Conservation (phyloP, 805 yeast species). For the Lachancea fermentati region DNA sequence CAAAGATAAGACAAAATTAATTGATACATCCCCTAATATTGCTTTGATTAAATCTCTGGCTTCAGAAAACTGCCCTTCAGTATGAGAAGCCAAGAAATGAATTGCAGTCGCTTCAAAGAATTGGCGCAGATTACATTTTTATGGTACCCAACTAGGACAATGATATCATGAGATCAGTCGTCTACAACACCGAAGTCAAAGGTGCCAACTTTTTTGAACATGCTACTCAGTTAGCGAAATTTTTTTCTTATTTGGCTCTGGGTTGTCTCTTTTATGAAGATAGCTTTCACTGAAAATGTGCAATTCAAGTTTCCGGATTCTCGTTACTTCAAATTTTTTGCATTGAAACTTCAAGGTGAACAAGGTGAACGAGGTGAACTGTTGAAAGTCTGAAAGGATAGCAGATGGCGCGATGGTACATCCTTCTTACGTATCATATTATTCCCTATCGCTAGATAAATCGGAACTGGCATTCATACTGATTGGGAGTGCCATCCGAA, state of each 20-base stretch:
- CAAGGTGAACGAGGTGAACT: too few species aligned
- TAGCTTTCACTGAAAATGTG: too few species aligned
- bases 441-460: conserved; percentile 16
- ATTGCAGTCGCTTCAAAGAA: conserved; percentile 9
- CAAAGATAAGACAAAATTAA: not conserved
- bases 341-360: conserved; percentile 13
- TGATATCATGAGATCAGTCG: conserved; percentile 4
- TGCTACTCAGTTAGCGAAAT: conserved; percentile 14
- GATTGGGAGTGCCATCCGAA: conserved; percentile 17
- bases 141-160: conserved; percentile 12
- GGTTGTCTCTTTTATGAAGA: conserved; percentile 15
- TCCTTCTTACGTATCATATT: conserved; percentile 15
- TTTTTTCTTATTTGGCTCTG: conserved; percentile 14
- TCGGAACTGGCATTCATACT: conserved; percentile 13
- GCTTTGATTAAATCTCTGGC: not conserved
- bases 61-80: conserved; percentile 10
- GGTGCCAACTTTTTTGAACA: conserved; percentile 4
- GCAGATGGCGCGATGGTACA: conserved; percentile 13
- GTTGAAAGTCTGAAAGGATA: conserved; percentile 10
- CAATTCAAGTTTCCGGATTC: conserved; percentile 12
- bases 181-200: conserved; percentile 5
- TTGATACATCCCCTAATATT: not conserved
- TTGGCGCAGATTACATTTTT: conserved; percentile 20
- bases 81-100: conserved; percentile 13
- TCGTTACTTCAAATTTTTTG: conserved; percentile 11